Base-by-base conservation (phyloP, 345 rosid genomes). In the Hevea brasiliensis region DNA sequence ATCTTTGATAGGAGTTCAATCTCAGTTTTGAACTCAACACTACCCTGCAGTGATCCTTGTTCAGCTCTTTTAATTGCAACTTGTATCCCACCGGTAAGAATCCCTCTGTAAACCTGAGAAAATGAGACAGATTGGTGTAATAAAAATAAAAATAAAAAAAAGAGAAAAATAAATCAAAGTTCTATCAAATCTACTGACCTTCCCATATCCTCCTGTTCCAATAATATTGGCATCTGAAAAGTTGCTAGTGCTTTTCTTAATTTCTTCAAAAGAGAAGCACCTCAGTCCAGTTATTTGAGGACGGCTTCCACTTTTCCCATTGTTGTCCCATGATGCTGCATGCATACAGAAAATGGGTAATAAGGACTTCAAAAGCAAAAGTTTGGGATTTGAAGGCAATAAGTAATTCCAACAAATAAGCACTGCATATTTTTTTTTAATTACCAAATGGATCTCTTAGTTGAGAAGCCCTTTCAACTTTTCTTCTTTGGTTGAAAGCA, bases 141-240 rank as follows among this genome's bases (percentile, higher is more conserved):
- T n/a, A n/a, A n/a, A n/a, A n/a, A n/a, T n/a, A n/a, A n/a, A n/a
- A n/a, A n/a, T n/a, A n/a, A n/a, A n/a, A n/a, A n/a, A 12, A 26
- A 4, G 14, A 57, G 27, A 23, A 23, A 57, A 57, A 24, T 21
- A 23, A 44, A 44, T 1, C 8, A 44, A 44, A 7, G 47, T 13
- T 44, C 0, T 8, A 44, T 44, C 47, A 44, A 44, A n/a, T n/a
- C n/a, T n/a, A n/a, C 47, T 48, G 17, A 47, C 51, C 51, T 37
- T 68, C n/a, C 72, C 72, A 68, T 53, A 68, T 14, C 67, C 59
- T 27, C 74, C 74, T 23, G 48, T 0, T 60, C 74, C 74, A 24
- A 72, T 27, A 32, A 3, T 12, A 15, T 48, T 71, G 20, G 26
- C 41, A 6, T 58, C 56, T 6, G 74, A 71, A 23, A 71, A 71